Evolutionary conservation across 352 stramenopile species (phyloP).

Genomic region (Elongisporangium undulatum): DNA sequence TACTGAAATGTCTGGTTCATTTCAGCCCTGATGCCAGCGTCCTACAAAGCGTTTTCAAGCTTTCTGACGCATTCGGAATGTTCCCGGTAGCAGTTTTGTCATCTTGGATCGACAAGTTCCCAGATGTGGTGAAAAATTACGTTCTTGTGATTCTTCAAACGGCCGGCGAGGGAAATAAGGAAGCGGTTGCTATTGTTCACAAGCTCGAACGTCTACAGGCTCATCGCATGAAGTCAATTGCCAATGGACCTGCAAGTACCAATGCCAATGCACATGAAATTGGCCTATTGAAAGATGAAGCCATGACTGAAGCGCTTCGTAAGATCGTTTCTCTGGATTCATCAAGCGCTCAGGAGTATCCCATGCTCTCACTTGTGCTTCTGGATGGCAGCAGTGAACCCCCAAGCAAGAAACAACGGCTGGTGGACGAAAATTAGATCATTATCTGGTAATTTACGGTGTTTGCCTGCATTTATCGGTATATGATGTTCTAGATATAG

Average conservation of each 20-base stretch:
- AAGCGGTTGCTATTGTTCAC: constrained; percentile 45
- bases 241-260: neutral
- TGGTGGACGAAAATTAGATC: constrained; percentile 19
- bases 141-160: constrained; percentile 44
- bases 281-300: constrained; percentile 43
- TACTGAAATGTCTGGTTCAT: constrained; percentile 74
- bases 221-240: constrained; percentile 12
- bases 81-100: constrained; percentile 65
- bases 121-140: constrained; percentile 50
- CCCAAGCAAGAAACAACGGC: constrained; percentile 50
- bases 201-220: constrained; percentile 66
- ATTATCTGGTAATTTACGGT: constrained; percentile 1
- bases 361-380: constrained; percentile 18
- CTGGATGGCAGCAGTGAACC: constrained; percentile 30
- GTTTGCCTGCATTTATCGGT: neutral
- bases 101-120: constrained; percentile 69
- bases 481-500: neutral
- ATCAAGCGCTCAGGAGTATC: constrained; percentile 11
- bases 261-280: constrained; percentile 13
- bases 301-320: constrained; percentile 25
- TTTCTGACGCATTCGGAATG: constrained; percentile 51
- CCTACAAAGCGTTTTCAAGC: constrained; percentile 76
- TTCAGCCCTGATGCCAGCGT: constrained; percentile 59
- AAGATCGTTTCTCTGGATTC: constrained; percentile 21
- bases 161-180: constrained; percentile 25